Base-by-base conservation (phyloP, 2,329 filamentous ascomycete species). In the Xylariomycetidae sp. region DNA sequence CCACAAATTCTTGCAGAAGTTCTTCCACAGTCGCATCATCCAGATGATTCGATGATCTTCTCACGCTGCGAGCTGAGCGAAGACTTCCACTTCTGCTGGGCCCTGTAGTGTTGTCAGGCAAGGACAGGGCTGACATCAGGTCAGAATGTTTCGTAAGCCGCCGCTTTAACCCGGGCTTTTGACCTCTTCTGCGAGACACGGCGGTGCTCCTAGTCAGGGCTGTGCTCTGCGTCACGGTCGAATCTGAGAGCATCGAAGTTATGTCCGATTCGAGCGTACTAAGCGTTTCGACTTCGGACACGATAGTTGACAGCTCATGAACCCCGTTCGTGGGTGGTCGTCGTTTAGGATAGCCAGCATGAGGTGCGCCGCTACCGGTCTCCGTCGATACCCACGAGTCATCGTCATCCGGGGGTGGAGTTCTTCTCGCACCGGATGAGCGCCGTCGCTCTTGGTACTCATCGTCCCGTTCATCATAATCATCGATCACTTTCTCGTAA, bases 131-230 rank as follows among this genome's bases (percentile, higher is more conserved):
- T 1, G 92, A 97, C 25, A 98, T 87, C 16, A 98, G 70, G 58
- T 98, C 92, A 12, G 88, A 88, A 60, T 97, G 89, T 38, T 86
- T 94, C 4, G 89, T 95, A 25, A 95, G 72, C 39, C 85, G 79
- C 42, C 87, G 77, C 57, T 84, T 87, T 20, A 87, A 64, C 27
- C 68, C 71, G 2, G 71, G 61, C 41, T 64, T 71, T 47, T 68
- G 66, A 58, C 48, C 72, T 51, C 55, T 68, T 61, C 55, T 64
- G 37, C 59, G 64, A 41, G 64, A 72, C 42, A 63, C 45, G 37
- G 48, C 64, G 13, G 63, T 64, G 17, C 64, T 69, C 44, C 65
- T 66, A 6, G 69, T 72, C 36, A 72, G 51, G 20, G 59, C 57
- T 6, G 71, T 72, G 8, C 67, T 67, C 40, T 75, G 71, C 3